Base-by-base conservation (phyloP, 768 basidiomycete species). In the Cystofilobasidium capitatum region DNA sequence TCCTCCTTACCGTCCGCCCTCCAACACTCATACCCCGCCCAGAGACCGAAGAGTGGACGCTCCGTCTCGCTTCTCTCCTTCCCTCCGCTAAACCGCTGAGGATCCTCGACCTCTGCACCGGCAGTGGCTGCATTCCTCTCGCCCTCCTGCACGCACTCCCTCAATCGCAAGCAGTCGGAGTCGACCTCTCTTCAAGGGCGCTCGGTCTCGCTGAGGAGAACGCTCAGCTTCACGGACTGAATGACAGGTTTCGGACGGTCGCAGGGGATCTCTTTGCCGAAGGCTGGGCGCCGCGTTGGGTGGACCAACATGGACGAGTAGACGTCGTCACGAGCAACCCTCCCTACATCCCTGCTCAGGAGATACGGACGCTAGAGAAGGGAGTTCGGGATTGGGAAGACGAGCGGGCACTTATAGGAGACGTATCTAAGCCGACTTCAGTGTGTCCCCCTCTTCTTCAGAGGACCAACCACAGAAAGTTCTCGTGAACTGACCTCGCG, bases 21-120 rank as follows among this genome's bases (percentile, higher is more conserved):
- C 94, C 94, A 1, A 85, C 86, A 22, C 85, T 98, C 70, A 97
- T 98, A 49, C 94, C 94, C 16, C 87, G 94, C 17, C 89, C 92
- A 51, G 94, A 99, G 77, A 99, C 94, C 0, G 91, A 96, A 74
- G 78, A 90, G 71, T 89, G 88, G 88, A 80, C 86, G 9, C 75
- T 84, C 12, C 81, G 80, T 60, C 82, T 91, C 64, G 72, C 83
- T 60, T 76, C 3, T 14, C 35, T 73, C 63, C 80, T 81, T 10
- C 76, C 20, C 71, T 76, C 44, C 71, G 76, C 64, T 17, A 37
- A 42, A 14, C 78, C 78, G 0, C 33, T 81, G 20, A 79, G 78
- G 36, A 77, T 93, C 33, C 80, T 97, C 37, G 94, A 99, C 78
- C 83, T 98, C 54, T 91, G 93, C 76, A 94, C 92, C 7, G 94